Conservation (phyloP, 257 asterid genomes). For the Solanum gandarillasii region DNA sequence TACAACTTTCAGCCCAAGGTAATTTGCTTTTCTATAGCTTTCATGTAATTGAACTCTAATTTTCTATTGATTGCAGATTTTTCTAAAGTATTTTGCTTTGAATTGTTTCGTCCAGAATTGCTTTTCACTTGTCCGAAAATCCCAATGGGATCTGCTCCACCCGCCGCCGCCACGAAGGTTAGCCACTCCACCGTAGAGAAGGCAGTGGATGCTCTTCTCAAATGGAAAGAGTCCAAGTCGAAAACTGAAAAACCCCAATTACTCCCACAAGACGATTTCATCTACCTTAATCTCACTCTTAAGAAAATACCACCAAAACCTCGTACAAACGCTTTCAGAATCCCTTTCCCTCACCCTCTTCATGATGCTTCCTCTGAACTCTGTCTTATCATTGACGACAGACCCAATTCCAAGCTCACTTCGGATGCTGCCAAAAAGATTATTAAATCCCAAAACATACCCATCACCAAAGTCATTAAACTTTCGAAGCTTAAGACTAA, state of each 20-base stretch:
- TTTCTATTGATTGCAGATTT: not conserved
- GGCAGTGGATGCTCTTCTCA: slow-evolving; percentile 52
- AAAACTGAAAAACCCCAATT: slow-evolving; percentile 45
- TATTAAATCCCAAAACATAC: slow-evolving; percentile 40
- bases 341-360: slow-evolving; percentile 50
- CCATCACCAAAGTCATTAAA: slow-evolving; percentile 48
- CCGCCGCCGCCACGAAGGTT: slow-evolving; percentile 11
- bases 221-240: slow-evolving; percentile 42
- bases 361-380: slow-evolving; percentile 31
- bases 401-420: slow-evolving; percentile 44
- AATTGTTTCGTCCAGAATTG: not conserved
- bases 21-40: not conserved
- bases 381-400: slow-evolving; percentile 67
- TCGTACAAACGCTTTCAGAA: slow-evolving; percentile 50
- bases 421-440: slow-evolving; percentile 48
- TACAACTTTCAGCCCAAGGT: not conserved
- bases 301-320: slow-evolving; percentile 59
- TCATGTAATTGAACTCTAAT: not conserved
- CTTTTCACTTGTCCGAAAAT: not conserved
- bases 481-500: slow-evolving; percentile 62
- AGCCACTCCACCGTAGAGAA: slow-evolving; percentile 8
- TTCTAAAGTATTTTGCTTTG: not conserved
- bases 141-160: not conserved
- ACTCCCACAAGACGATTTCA: slow-evolving; percentile 58
- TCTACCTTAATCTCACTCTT: slow-evolving; percentile 69